Evolutionary conservation across 768 basidiomycete species (phyloP).

Genomic region (Clavaria fumosa): DNA sequence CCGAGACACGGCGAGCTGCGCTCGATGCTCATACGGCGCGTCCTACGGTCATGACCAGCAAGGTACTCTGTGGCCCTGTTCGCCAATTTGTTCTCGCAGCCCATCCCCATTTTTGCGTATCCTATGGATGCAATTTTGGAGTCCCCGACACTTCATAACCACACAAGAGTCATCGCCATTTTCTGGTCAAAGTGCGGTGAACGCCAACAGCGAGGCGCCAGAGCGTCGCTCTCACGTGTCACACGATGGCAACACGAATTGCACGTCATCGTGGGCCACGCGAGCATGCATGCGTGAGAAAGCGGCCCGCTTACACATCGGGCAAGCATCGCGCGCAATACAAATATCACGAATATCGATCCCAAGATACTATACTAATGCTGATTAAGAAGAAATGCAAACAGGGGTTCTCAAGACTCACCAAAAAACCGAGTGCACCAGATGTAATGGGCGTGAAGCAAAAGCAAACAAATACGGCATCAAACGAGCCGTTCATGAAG

Average conservation of each 20-base stretch:
- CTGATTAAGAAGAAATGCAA: constrained; percentile 16
- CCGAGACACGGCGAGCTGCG: too few relatives aligned
- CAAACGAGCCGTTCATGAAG: constrained; percentile 43
- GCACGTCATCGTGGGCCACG: constrained; percentile 35
- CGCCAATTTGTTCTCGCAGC: too few relatives aligned
- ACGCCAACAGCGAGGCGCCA: constrained; percentile 29
- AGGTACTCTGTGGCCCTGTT: too few relatives aligned
- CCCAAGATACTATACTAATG: constrained; percentile 36
- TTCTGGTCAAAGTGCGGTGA: too few relatives aligned
- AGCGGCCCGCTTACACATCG: constrained; percentile 32
- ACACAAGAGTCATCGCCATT: too few relatives aligned
- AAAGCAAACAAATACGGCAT: constrained; percentile 52
- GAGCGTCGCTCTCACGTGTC: constrained; percentile 22
- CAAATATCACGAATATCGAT: constrained; percentile 32
- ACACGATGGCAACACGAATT: constrained; percentile 39
- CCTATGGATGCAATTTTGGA: too few relatives aligned
- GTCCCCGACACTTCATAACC: too few relatives aligned
- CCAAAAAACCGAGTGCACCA: constrained; percentile 46
- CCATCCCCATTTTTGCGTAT: too few relatives aligned
- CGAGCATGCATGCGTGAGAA: constrained; percentile 37
- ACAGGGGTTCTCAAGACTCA: constrained; percentile 18
- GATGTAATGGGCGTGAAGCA: constrained; percentile 42
- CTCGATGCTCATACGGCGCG: too few relatives aligned
- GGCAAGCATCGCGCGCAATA: constrained; percentile 40
- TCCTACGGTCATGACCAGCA: too few relatives aligned